A percentile compares a stretch with the other conserved stretches of the same genome.
These are phyloP conservation scores for Deinandra increscens DNA, from an alignment of 129 eudicot species.

Conservation along the genomic window DNA sequence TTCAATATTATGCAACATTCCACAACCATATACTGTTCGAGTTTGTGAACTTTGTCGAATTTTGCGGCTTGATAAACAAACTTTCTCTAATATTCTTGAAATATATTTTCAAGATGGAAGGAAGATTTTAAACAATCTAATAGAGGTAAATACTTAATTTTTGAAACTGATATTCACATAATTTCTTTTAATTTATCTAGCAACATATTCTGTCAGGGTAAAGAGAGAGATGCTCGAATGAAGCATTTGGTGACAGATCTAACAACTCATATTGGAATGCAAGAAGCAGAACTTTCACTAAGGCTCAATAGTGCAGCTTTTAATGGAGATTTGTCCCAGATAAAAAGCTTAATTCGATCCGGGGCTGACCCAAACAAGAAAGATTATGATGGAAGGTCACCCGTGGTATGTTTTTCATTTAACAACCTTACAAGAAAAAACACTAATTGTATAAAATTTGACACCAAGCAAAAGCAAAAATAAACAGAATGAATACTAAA, in stretches of 20 bases:
- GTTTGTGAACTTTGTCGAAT: constrained; percentile 81
- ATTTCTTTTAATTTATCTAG: constrained; percentile 3
- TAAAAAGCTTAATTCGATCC: constrained; percentile 72
- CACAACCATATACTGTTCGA: constrained; percentile 87
- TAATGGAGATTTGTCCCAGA: constrained; percentile 73
- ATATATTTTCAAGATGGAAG: constrained; percentile 89
- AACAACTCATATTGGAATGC: constrained; percentile 65
- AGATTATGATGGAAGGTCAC: constrained; percentile 93
- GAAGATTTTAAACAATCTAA: constrained; percentile 60
- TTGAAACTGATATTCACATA: neutral
- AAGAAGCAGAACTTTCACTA: constrained; percentile 87
- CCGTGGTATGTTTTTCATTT: constrained; percentile 54
- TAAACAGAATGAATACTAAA: no score
- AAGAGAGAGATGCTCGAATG: constrained; percentile 54
- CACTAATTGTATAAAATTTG: neutral
- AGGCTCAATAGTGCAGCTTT: constrained; percentile 84
- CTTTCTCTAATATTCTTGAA: constrained; percentile 77
- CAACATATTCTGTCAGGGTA: constrained; percentile 48
- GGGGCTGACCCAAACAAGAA: constrained; percentile 93
- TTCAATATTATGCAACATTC: constrained; percentile 81
- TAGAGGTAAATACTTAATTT: constrained; percentile 54
- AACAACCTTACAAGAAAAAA: neutral
- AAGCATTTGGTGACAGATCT: constrained; percentile 80
- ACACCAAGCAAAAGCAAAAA: neutral
- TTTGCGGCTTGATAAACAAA: constrained; percentile 75